Conservation (phyloP, 495 filamentous ascomycete genomes). For the Hypoxylon perforatum region DNA sequence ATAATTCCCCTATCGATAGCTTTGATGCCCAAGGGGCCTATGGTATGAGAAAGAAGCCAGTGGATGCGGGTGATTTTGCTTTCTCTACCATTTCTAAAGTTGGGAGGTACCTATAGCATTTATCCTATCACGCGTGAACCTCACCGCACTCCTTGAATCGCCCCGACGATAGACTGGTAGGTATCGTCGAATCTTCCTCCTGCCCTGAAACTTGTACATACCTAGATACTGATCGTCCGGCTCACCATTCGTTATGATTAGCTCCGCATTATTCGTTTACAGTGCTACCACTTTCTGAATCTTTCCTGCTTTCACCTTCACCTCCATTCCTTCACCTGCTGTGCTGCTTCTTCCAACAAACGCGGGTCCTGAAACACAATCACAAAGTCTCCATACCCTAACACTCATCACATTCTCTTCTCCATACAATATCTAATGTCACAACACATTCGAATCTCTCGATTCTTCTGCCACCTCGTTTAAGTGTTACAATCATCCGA, state of each 20-base stretch:
- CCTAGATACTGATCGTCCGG: not conserved
- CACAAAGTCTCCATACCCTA: slow-evolving; percentile 10
- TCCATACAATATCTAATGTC: slow-evolving; percentile 9
- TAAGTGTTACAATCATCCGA: slow-evolving; percentile 15
- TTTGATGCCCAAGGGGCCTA: too few species aligned
- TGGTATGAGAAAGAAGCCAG: slow-evolving; percentile 1
- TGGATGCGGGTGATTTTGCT: slow-evolving; percentile 13
- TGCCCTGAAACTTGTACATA: not conserved
- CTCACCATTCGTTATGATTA: not conserved
- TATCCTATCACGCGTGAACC: slow-evolving; percentile 21
- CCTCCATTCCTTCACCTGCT: slow-evolving; percentile 1
- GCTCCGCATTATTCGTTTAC: not conserved
- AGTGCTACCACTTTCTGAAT: not conserved
- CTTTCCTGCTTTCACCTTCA: not conserved
- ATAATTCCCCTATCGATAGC: slow-evolving; percentile 24
- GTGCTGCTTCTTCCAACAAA: slow-evolving; percentile 8
- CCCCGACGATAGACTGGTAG: slow-evolving; percentile 20
- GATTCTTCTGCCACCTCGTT: not conserved
- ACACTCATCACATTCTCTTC: not conserved
- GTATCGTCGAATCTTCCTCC: slow-evolving; percentile 9
- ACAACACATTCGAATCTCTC: slow-evolving; percentile 8
- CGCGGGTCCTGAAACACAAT: slow-evolving; percentile 28
- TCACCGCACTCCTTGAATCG: slow-evolving; percentile 13
- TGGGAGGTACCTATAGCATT: not conserved
- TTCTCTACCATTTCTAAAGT: slow-evolving; percentile 18